Percentiles rank a stretch among this genome's conserved stretches.
Conservation (phyloP, 495 filamentous ascomycete genomes). For the Talaromyces thailandensis region DNA sequence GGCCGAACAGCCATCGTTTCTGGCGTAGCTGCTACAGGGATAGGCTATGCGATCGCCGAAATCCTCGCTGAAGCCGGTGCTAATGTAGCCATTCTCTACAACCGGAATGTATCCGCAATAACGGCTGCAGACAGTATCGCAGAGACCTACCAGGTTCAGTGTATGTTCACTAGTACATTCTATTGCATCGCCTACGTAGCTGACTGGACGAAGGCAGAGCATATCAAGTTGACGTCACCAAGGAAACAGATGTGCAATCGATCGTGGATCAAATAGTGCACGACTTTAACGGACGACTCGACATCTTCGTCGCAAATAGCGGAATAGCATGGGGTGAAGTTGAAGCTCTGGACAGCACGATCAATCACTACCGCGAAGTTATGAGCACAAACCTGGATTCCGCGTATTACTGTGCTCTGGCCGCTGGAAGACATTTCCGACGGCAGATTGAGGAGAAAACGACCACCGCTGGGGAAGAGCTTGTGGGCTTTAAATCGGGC, state of each 20-base stretch:
- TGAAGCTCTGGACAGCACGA: slow-evolving; percentile 22
- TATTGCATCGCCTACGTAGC: not conserved
- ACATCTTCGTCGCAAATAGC: slow-evolving; percentile 70
- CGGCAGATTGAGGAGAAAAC: slow-evolving; percentile 11
- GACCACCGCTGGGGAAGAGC: not conserved
- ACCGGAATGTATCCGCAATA: slow-evolving; percentile 56
- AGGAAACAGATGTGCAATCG: not conserved
- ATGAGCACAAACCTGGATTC: slow-evolving; percentile 41
- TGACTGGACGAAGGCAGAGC: not conserved
- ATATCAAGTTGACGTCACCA: not conserved
- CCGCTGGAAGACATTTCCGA: slow-evolving; percentile 32
- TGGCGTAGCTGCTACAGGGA: slow-evolving; percentile 56
- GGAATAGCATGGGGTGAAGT: slow-evolving; percentile 47
- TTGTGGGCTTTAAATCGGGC: slow-evolving; percentile 15
- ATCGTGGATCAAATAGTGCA: slow-evolving; percentile 41
- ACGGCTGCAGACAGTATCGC: slow-evolving; percentile 53
- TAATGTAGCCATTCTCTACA: slow-evolving; percentile 72
- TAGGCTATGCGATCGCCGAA: slow-evolving; percentile 58
- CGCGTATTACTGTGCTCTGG: slow-evolving; percentile 36
- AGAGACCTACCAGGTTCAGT: slow-evolving; percentile 57
- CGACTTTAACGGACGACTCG: slow-evolving; percentile 57
- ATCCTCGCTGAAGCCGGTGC: slow-evolving; percentile 64
- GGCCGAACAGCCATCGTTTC: slow-evolving; percentile 66
- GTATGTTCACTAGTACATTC: slow-evolving; percentile 20
- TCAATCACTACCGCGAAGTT: slow-evolving; percentile 24